Percentiles rank a stretch among this genome's conserved stretches.
These are phyloP conservation scores for Castanospermum australe DNA, from an alignment of 306 rosid genomes.

Conservation along the genomic window DNA sequence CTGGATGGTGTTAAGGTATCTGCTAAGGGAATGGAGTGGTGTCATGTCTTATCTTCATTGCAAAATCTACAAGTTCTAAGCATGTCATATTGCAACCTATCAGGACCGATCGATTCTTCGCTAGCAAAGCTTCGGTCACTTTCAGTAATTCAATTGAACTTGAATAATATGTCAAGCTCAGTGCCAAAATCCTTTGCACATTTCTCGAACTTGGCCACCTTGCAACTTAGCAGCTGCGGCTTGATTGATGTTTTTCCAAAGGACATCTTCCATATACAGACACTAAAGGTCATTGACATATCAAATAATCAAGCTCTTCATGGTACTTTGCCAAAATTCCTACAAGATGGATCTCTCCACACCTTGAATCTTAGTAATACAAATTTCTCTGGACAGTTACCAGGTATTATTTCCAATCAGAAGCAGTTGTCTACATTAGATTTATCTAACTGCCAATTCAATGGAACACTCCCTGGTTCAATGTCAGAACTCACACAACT, in stretches of 20 bases:
- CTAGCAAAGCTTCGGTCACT: not conserved
- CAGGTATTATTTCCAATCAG: slow-evolving; percentile 14
- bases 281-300: slow-evolving; percentile 21
- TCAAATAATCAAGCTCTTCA: slow-evolving; percentile 14
- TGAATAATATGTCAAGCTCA: slow-evolving; percentile 13
- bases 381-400: slow-evolving; percentile 31
- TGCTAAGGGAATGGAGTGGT: slow-evolving; percentile 40
- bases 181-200: slow-evolving; percentile 19
- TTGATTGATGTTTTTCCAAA: slow-evolving; percentile 17
- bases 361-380: slow-evolving; percentile 3
- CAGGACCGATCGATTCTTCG: slow-evolving; percentile 34
- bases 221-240: not conserved
- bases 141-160: not conserved
- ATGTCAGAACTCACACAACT: slow-evolving; percentile 14
- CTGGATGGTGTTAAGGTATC: slow-evolving; percentile 44
- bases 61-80: slow-evolving; percentile 22
- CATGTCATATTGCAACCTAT: slow-evolving; percentile 23
- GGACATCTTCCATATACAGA: slow-evolving; percentile 13
- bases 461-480: slow-evolving; percentile 21
- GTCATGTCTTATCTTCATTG: slow-evolving; percentile 11
- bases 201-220: slow-evolving; percentile 3
- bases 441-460: slow-evolving; percentile 12
- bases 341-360: slow-evolving; percentile 8
- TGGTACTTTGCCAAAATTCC: slow-evolving; percentile 36
- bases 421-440: slow-evolving; percentile 16